Conservation (phyloP, 805 yeast species). For the Deakozyma indianensis region DNA sequence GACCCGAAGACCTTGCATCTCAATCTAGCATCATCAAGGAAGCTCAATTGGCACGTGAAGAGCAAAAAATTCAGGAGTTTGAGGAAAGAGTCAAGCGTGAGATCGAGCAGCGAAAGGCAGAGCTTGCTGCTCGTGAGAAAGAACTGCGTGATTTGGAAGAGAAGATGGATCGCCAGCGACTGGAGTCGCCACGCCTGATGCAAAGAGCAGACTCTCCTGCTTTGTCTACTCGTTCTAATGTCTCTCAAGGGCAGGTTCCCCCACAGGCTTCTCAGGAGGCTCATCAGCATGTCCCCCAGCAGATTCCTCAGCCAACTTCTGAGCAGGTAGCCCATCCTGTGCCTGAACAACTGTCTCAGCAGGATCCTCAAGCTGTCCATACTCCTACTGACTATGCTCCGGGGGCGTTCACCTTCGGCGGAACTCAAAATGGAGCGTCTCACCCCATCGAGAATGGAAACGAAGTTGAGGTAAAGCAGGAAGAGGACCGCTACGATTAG, state of each 20-base stretch:
- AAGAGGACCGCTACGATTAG: too few species aligned
- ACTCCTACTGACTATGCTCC: too few species aligned
- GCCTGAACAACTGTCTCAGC: too few species aligned
- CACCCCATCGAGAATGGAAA: too few species aligned
- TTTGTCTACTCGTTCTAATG: neutral
- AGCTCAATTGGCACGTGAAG: constrained; percentile 27
- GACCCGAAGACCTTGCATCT: constrained; percentile 26
- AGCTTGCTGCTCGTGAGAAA: constrained; percentile 24
- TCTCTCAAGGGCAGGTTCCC: neutral
- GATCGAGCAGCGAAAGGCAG: constrained; percentile 23
- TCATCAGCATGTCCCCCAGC: too few species aligned
- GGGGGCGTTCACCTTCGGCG: too few species aligned
- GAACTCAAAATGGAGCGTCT: too few species aligned
- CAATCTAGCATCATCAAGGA: constrained; percentile 26
- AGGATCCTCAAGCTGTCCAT: too few species aligned
- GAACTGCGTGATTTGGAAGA: constrained; percentile 25
- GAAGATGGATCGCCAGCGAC: neutral
- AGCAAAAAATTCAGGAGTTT: constrained; percentile 23
- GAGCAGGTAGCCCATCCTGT: too few species aligned
- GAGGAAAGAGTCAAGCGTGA: constrained; percentile 25
- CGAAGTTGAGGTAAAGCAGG: too few species aligned
- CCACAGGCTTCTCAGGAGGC: too few species aligned
- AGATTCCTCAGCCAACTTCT: too few species aligned
- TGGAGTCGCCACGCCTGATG: neutral
- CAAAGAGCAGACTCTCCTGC: neutral